Percentiles rank a stretch among this genome's conserved stretches.
Conservation (phyloP, 345 rosid genomes). For the Anacardium occidentale region DNA sequence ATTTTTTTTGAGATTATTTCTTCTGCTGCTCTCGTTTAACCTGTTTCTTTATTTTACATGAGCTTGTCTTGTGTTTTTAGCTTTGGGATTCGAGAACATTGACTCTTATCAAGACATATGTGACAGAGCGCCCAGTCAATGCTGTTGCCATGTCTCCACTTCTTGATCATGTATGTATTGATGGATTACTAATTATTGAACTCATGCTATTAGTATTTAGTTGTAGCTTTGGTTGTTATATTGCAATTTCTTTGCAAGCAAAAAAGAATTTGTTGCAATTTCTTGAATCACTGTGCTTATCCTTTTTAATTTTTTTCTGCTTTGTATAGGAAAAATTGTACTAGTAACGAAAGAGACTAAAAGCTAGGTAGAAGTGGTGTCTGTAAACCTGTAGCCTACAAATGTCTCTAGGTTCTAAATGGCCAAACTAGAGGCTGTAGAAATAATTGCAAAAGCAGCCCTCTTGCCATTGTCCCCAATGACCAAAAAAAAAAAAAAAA, state of each 20-base stretch:
- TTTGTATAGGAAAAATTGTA: too few species aligned
- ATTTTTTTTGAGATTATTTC: neutral
- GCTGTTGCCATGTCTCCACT: conserved; percentile 98
- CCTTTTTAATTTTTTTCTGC: neutral
- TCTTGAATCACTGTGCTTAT: neutral
- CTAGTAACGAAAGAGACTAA: too few species aligned
- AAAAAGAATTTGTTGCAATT: neutral
- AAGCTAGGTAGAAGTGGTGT: too few species aligned
- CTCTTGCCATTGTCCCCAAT: too few species aligned
- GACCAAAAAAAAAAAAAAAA: too few species aligned
- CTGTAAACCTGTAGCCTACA: too few species aligned
- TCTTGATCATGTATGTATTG: conserved; percentile 77
- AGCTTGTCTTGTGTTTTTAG: conserved; percentile 34
- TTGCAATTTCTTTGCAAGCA: neutral
- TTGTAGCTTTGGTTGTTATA: neutral
- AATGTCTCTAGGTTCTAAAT: too few species aligned
- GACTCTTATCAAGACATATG: conserved; percentile 86
- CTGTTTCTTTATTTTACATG: conserved; percentile 7
- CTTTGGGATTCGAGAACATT: conserved; percentile 88
- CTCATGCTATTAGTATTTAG: neutral
- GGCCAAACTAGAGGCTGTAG: too few species aligned
- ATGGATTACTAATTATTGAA: neutral
- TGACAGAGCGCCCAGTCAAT: conserved; percentile 87
- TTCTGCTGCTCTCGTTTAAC: neutral
- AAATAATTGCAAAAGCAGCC: too few species aligned